Conservation (phyloP, 2,329 filamentous ascomycete species). For the Neodidymelliopsis sp. region DNA sequence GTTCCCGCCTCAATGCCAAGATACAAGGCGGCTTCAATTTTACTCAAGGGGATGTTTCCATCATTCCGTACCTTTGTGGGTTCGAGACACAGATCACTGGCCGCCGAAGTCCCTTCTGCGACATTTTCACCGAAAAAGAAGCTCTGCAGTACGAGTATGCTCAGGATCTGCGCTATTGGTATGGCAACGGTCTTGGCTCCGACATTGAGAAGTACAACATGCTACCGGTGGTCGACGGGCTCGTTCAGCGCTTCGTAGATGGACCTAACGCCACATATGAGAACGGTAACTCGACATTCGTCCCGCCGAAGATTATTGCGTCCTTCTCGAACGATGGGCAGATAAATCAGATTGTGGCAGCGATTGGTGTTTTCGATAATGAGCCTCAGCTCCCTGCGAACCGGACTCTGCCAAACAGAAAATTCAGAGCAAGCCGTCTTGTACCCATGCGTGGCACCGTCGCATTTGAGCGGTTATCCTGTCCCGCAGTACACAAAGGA, state of each 20-base stretch:
- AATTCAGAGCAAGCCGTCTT: slow-evolving; percentile 64
- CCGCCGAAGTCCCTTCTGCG: slow-evolving; percentile 66
- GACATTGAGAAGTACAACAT: slow-evolving; percentile 65
- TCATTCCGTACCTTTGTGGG: slow-evolving; percentile 74
- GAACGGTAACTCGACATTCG: slow-evolving; percentile 57
- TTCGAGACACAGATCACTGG: slow-evolving; percentile 75
- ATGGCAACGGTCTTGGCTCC: slow-evolving; percentile 66
- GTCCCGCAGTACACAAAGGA: slow-evolving; percentile 35
- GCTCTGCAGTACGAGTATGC: slow-evolving; percentile 70
- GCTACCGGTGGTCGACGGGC: slow-evolving; percentile 65
- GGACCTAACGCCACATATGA: slow-evolving; percentile 61
- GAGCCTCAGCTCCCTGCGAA: slow-evolving; percentile 59
- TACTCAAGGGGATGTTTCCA: slow-evolving; percentile 60
- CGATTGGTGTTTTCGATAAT: slow-evolving; percentile 67
- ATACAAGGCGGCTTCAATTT: slow-evolving; percentile 65
- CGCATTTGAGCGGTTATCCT: slow-evolving; percentile 69
- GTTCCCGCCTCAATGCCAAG: slow-evolving; percentile 61
- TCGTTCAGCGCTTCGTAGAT: slow-evolving; percentile 61
- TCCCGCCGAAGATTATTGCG: slow-evolving; percentile 65
- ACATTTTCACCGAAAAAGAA: slow-evolving; percentile 68
- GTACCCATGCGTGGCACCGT: slow-evolving; percentile 71
- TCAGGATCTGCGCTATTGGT: slow-evolving; percentile 74
- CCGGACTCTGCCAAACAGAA: slow-evolving; percentile 56
- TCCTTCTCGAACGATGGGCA: slow-evolving; percentile 73
- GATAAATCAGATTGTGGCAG: slow-evolving; percentile 66